A percentile compares a stretch with the other conserved stretches of the same genome.
These are phyloP conservation scores for Pythium scleroteichum DNA, from an alignment of 352 stramenopile genomes.

Conservation along the genomic window DNA sequence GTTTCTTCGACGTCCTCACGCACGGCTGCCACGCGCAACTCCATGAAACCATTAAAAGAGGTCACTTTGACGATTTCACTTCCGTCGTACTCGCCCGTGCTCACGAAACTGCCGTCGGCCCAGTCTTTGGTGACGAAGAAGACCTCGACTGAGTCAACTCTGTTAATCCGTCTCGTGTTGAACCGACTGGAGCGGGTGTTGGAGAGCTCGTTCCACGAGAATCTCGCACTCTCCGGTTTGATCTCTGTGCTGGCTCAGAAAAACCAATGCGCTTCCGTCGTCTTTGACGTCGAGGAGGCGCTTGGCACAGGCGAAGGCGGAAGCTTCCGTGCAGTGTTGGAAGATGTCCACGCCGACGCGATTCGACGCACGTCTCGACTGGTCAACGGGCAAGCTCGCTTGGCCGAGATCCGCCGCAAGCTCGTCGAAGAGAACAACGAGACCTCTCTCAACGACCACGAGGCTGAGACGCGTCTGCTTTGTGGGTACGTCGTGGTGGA, in stretches of 20 bases:
- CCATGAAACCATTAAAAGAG: slow-evolving; percentile 68
- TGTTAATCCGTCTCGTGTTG: slow-evolving; percentile 79
- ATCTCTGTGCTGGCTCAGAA: slow-evolving; percentile 76
- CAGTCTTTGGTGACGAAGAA: background rate
- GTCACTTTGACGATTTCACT: slow-evolving; percentile 68
- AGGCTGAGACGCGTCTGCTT: slow-evolving; percentile 62
- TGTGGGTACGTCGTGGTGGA: slow-evolving; percentile 82
- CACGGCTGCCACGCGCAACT: slow-evolving; percentile 56
- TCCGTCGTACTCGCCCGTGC: slow-evolving; percentile 66
- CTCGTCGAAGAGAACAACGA: slow-evolving; percentile 75
- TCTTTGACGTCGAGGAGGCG: slow-evolving; percentile 60
- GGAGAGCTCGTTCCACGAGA: slow-evolving; percentile 84
- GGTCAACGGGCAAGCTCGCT: slow-evolving; percentile 39
- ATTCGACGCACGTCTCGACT: slow-evolving; percentile 60
- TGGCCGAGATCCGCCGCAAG: slow-evolving; percentile 52
- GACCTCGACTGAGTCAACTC: background rate
- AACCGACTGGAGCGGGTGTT: slow-evolving; percentile 73
- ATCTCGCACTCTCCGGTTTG: slow-evolving; percentile 76
- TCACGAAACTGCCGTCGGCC: slow-evolving; percentile 1
- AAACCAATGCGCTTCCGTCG: slow-evolving; percentile 38
- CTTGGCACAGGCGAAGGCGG: slow-evolving; percentile 40
- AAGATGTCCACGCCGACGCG: slow-evolving; percentile 77
- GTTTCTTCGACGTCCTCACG: slow-evolving; percentile 37
- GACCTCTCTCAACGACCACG: slow-evolving; percentile 55
- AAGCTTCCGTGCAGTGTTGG: slow-evolving; percentile 67